These are phyloP conservation scores for Globisporangium mamillatum DNA, from an alignment of 352 stramenopile species.

Conservation along the genomic window DNA sequence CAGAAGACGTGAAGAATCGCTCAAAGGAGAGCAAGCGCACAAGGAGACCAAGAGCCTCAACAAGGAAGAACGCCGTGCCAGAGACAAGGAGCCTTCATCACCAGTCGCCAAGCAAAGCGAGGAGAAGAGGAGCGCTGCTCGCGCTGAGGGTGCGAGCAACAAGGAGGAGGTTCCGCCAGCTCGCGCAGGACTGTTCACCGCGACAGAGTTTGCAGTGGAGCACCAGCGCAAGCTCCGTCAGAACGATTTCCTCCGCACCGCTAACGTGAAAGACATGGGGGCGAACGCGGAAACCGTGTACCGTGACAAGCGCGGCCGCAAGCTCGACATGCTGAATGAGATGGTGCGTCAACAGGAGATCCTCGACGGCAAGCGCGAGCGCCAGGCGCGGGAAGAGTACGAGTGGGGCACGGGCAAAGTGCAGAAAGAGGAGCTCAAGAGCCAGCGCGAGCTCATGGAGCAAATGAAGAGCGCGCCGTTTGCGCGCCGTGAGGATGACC, in stretches of 20 bases:
- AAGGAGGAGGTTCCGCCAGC: constrained; percentile 15
- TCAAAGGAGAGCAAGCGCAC: neutral
- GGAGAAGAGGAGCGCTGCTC: neutral
- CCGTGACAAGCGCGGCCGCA: constrained; percentile 77
- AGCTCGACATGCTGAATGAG: constrained; percentile 86
- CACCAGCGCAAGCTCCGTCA: constrained; percentile 45
- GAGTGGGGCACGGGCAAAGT: constrained; percentile 84
- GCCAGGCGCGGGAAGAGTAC: constrained; percentile 76
- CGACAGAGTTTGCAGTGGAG: constrained; percentile 61
- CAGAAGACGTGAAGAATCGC: neutral
- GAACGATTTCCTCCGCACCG: constrained; percentile 51
- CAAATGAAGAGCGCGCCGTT: constrained; percentile 70
- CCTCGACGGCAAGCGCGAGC: constrained; percentile 69
- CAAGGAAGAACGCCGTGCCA: neutral
- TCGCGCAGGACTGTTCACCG: constrained; percentile 60
- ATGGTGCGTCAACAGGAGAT: constrained; percentile 81
- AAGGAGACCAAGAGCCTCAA: neutral
- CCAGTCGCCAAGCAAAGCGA: neutral
- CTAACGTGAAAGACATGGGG: constrained; percentile 60
- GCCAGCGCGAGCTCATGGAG: constrained; percentile 53
- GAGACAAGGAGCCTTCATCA: neutral
- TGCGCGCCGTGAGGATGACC: constrained; percentile 64
- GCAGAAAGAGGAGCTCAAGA: constrained; percentile 66
- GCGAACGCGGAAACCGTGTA: constrained; percentile 82
- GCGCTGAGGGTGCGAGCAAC: neutral